A percentile compares a stretch with the other conserved stretches of the same genome.
phyloP scores from a whole-genome alignment of 768 basidiomycete species.

The Leccinum disarticulatum region DNA sequence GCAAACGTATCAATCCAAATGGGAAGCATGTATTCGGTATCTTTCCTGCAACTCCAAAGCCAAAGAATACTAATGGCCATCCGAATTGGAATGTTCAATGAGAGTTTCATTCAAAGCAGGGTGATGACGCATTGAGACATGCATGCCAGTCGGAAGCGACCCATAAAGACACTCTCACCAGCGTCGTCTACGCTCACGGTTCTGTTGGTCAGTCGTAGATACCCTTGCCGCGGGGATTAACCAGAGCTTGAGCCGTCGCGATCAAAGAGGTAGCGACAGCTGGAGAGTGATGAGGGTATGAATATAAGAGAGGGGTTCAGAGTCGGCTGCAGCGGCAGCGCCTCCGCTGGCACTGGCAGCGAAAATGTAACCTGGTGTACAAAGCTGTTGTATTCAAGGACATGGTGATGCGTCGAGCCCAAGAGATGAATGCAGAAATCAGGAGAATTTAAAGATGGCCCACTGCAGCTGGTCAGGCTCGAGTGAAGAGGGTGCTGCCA shows the following conservation, averaged over 20 bases:
- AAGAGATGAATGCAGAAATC: background rate
- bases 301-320: conserved; percentile 28
- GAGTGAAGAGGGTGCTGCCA: no score
- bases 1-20: background rate
- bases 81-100: background rate
- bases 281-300: conserved; percentile 42
- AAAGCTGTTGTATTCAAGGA: background rate
- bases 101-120: conserved; percentile 2
- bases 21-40: background rate
- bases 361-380: conserved; percentile 34
- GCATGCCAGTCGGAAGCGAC: no score
- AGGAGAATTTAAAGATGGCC: background rate
- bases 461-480: background rate
- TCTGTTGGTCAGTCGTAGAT: conserved; percentile 47
- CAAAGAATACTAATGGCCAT: background rate
- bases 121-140: background rate
- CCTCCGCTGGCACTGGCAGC: conserved; percentile 16
- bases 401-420: background rate
- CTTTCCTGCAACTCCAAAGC: background rate
- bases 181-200: conserved; percentile 38
- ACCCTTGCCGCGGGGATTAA: conserved; percentile 49
- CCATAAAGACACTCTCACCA: conserved; percentile 37
- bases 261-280: conserved; percentile 44
- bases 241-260: conserved; percentile 42
- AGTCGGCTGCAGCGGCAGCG: conserved; percentile 3